Evolutionary conservation across 331 rosid genomes (phyloP).

Genomic region (Arachis monticola): DNA sequence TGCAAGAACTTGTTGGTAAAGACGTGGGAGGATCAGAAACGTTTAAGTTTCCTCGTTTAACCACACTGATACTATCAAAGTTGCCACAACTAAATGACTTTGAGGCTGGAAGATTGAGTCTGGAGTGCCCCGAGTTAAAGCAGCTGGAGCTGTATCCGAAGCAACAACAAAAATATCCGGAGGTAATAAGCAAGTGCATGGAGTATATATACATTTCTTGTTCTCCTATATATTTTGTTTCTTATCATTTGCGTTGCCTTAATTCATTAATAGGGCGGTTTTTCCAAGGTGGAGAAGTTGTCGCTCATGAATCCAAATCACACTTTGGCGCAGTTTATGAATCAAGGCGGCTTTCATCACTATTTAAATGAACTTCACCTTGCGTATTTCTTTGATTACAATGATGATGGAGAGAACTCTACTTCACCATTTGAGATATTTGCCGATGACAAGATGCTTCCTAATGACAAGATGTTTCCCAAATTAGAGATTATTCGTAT

Average conservation of each 20-base stretch:
- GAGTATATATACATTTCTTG: too few species aligned
- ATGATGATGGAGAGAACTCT: not conserved
- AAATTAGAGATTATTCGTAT: not conserved
- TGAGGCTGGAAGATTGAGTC: not conserved
- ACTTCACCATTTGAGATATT: not conserved
- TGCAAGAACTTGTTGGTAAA: not conserved
- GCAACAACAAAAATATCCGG: not conserved
- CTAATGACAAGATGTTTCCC: not conserved
- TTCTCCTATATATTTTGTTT: not conserved
- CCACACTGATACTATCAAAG: accelerated
- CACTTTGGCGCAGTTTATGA: not conserved
- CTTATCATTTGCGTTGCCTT: not conserved
- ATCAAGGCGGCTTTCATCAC: not conserved
- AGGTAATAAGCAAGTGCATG: not conserved
- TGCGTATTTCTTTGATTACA: too few species aligned
- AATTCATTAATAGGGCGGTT: not conserved
- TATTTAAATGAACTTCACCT: not conserved
- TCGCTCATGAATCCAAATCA: not conserved
- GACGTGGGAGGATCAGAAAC: not conserved
- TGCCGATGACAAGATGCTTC: not conserved
- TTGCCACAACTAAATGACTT: conserved; percentile 3
- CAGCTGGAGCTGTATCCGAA: not conserved
- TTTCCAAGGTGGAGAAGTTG: not conserved
- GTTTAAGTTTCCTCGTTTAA: conserved; percentile 4
- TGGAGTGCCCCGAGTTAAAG: conserved; percentile 8